These are phyloP conservation scores for Beta corolliflora DNA, from an alignment of 179 eudicot species.

Conservation along the genomic window DNA sequence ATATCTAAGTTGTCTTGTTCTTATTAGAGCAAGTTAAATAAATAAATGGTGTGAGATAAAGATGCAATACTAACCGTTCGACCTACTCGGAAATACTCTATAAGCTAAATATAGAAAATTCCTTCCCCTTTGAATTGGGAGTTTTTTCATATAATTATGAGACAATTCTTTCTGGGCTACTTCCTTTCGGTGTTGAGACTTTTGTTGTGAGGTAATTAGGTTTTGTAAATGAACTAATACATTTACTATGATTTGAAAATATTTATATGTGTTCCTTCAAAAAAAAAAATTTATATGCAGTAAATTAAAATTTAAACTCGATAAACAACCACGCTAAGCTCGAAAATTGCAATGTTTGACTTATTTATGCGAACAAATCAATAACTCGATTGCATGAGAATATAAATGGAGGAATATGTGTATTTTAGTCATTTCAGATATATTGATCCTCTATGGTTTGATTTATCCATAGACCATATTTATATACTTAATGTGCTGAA, in stretches of 20 bases:
- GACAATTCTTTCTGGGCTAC: conserved; percentile 13
- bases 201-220: background rate
- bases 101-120: background rate
- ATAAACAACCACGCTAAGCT: too few species aligned
- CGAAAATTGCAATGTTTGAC: too few species aligned
- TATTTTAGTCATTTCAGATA: too few species aligned
- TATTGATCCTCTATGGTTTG: too few species aligned
- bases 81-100: background rate
- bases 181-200: conserved; percentile 8
- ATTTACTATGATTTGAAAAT: background rate
- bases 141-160: background rate
- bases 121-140: background rate
- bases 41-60: background rate
- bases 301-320: too few species aligned
- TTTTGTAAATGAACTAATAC: background rate
- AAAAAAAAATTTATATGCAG: too few species aligned
- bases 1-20: background rate
- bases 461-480: too few species aligned
- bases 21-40: background rate
- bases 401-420: too few species aligned
- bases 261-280: too few species aligned
- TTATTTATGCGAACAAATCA: too few species aligned
- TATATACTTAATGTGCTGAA: too few species aligned
- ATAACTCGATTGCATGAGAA: too few species aligned
- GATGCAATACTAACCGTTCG: background rate